These are phyloP conservation scores for Rubia yunnanensis DNA, from an alignment of 257 asterid genomes.

Conservation along the genomic window DNA sequence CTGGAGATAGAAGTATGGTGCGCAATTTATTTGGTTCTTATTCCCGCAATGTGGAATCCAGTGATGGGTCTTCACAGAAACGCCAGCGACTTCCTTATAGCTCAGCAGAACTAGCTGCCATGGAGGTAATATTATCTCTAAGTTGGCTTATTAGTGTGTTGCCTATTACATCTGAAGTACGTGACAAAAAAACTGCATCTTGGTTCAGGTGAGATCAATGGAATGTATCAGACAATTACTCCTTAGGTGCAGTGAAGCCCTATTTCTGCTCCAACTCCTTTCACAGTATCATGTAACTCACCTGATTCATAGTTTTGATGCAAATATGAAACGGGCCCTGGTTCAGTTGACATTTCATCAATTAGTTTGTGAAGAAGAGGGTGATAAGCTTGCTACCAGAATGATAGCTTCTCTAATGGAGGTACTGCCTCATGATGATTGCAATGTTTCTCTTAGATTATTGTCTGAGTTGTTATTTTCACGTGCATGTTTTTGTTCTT, in stretches of 20 bases:
- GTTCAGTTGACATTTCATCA: constrained; percentile 85
- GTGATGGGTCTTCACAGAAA: constrained; percentile 51
- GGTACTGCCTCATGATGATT: constrained; percentile 34
- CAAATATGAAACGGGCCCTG: constrained; percentile 47
- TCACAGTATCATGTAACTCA: constrained; percentile 77
- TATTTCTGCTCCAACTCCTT: constrained; percentile 76
- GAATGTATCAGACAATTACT: constrained; percentile 94
- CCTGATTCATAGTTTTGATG: constrained; percentile 64
- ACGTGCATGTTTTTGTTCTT: constrained; percentile 17
- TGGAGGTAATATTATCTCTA: constrained; percentile 58
- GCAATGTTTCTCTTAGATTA: background rate
- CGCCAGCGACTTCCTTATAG: constrained; percentile 84
- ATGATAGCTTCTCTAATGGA: constrained; percentile 91
- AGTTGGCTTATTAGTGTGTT: constrained; percentile 14
- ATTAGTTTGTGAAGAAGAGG: constrained; percentile 82
- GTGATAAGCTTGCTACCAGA: constrained; percentile 73
- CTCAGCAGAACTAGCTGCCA: constrained; percentile 90
- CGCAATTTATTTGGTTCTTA: constrained; percentile 74
- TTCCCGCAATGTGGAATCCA: constrained; percentile 48
- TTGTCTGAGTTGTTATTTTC: background rate
- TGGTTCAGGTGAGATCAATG: constrained; percentile 87
- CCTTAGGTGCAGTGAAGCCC: constrained; percentile 86
- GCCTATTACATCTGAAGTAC: background rate
- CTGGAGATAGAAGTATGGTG: constrained; percentile 74
- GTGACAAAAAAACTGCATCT: constrained; percentile 15